phyloP scores from a whole-genome alignment of 2,329 filamentous ascomycete species.

The Aspergillus latus region DNA sequence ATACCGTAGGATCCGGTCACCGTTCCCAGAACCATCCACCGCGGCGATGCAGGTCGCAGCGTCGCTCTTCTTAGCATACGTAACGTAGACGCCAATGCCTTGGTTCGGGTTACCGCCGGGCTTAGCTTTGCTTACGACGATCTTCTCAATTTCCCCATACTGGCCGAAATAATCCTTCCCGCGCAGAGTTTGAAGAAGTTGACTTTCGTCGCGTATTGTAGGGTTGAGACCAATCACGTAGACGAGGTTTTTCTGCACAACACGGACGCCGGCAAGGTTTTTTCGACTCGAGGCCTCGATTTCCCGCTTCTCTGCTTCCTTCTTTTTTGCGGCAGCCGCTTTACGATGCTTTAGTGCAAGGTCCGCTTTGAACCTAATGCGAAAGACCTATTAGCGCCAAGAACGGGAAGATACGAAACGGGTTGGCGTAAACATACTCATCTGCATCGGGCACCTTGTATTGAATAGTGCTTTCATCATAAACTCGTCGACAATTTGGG shows the following conservation, averaged over 20 bases:
- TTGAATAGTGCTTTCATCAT: constrained; percentile 95
- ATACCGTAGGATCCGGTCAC: constrained; percentile 78
- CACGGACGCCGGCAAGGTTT: constrained; percentile 89
- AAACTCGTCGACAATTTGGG: constrained; percentile 92
- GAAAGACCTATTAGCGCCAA: constrained; percentile 24
- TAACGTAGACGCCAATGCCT: constrained; percentile 97
- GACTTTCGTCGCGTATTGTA: constrained; percentile 84
- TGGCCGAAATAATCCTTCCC: constrained; percentile 95
- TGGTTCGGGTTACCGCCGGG: constrained; percentile 69
- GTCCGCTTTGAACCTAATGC: constrained; percentile 50
- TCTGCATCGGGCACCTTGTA: constrained; percentile 94
- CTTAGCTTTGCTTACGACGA: constrained; percentile 95
- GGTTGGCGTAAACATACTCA: constrained; percentile 65
- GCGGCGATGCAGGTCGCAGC: constrained; percentile 85
- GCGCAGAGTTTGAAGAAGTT: constrained; percentile 80
- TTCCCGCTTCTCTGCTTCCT: constrained; percentile 93
- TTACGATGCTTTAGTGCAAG: constrained; percentile 76
- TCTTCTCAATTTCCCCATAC: constrained; percentile 97
- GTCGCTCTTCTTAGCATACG: constrained; percentile 88
- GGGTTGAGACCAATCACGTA: constrained; percentile 95
- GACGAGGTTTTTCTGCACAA: constrained; percentile 97
- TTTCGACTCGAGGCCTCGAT: constrained; percentile 94
- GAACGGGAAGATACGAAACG: constrained; percentile 11
- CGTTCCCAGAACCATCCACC: constrained; percentile 89
- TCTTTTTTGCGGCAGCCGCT: constrained; percentile 84